A percentile compares a stretch with the other conserved stretches of the same genome.
Evolutionary conservation across 345 rosid genomes (phyloP).

Genomic region (Excoecaria cochinchinensis): DNA sequence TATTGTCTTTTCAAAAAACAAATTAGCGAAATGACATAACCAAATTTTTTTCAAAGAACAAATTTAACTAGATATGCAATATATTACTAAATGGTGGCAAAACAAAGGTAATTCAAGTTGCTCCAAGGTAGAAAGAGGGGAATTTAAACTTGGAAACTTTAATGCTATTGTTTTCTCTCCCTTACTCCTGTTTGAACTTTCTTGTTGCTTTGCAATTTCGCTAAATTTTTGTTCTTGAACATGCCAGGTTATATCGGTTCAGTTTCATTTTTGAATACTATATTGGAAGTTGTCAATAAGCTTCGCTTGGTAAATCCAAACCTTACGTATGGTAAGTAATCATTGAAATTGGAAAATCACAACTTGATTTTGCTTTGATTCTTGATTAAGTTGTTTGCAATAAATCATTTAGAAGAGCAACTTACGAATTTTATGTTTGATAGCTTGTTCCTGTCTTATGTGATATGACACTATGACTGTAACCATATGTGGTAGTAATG

Average conservation of each 20-base stretch:
- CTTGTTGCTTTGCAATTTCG: not conserved
- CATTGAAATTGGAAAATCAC: not conserved
- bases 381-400: not conserved
- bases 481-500: not conserved
- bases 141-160: not conserved
- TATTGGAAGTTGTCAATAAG: conserved; percentile 75
- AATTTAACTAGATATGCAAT: not conserved
- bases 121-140: not conserved
- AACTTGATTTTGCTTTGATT: not conserved
- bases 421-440: not conserved
- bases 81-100: not conserved
- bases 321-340: conserved; percentile 72
- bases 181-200: not conserved
- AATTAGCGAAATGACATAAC: not conserved
- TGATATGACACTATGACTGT: not conserved
- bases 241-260: conserved; percentile 94
- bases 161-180: not conserved
- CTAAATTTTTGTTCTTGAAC: conserved; percentile 15
- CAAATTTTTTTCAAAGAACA: not conserved
- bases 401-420: not conserved
- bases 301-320: conserved; percentile 85
- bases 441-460: not conserved
- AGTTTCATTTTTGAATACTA: conserved; percentile 75
- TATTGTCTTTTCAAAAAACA: not conserved
- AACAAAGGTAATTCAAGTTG: not conserved